Percentiles rank a stretch among this genome's conserved stretches.
These are phyloP conservation scores for Sideroxylon spinosum DNA, from an alignment of 179 eudicot genomes.

Conservation along the genomic window DNA sequence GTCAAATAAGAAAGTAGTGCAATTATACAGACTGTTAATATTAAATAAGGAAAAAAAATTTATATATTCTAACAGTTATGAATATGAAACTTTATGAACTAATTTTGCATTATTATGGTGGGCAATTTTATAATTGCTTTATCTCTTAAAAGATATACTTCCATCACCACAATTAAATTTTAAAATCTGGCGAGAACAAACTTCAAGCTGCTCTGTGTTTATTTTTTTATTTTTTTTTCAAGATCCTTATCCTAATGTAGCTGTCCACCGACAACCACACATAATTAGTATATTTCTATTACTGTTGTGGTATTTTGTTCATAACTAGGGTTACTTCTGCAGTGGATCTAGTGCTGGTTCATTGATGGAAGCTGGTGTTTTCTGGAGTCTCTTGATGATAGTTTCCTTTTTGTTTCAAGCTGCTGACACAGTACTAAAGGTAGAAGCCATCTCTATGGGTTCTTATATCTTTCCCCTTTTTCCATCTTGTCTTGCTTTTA, in stretches of 20 bases:
- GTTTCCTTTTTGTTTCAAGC: slow-evolving; percentile 90
- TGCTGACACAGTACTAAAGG: slow-evolving; percentile 91
- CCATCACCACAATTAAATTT: neutral
- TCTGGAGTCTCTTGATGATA: slow-evolving; percentile 91
- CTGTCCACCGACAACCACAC: neutral
- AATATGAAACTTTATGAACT: neutral
- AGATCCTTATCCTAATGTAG: too few species aligned
- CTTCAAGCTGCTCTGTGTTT: neutral
- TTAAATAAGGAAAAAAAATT: too few species aligned
- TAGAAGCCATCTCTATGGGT: slow-evolving; percentile 22
- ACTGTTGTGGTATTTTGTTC: neutral
- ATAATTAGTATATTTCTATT: neutral
- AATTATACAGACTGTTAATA: too few species aligned
- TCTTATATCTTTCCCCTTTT: neutral
- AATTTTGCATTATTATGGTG: neutral
- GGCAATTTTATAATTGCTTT: neutral
- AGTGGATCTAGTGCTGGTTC: slow-evolving; percentile 90
- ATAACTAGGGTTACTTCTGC: slow-evolving; percentile 29
- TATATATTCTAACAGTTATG: too few species aligned
- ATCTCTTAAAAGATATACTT: neutral
- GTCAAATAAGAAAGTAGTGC: too few species aligned
- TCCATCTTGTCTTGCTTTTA: neutral
- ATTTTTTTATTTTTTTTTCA: neutral
- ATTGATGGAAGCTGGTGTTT: slow-evolving; percentile 58
- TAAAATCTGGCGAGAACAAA: neutral